These are phyloP conservation scores for Didymella sp. DNA, from an alignment of 2,329 filamentous ascomycete genomes.

Conservation along the genomic window DNA sequence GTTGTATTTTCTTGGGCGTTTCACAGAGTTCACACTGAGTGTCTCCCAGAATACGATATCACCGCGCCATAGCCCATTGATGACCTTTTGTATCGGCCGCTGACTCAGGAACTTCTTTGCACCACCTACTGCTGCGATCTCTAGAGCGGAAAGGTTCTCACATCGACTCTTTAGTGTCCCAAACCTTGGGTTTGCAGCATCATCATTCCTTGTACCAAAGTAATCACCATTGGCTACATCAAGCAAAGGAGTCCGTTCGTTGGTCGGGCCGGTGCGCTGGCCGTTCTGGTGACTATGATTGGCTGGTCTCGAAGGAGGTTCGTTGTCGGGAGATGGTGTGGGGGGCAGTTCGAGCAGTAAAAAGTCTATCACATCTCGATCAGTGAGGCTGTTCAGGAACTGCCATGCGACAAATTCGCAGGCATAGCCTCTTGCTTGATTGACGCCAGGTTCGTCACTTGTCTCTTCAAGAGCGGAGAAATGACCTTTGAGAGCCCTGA, in stretches of 20 bases:
- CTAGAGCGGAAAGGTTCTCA: slow-evolving; percentile 80
- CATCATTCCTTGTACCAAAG: slow-evolving; percentile 34
- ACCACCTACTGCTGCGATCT: slow-evolving; percentile 81
- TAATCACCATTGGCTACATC: slow-evolving; percentile 28
- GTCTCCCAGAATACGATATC: slow-evolving; percentile 88
- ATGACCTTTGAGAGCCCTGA: slow-evolving; percentile 76
- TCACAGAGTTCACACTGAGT: slow-evolving; percentile 74
- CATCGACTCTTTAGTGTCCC: slow-evolving; percentile 75
- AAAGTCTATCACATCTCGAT: slow-evolving; percentile 75
- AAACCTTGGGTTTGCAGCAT: slow-evolving; percentile 51
- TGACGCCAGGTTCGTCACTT: slow-evolving; percentile 67
- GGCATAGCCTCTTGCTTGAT: slow-evolving; percentile 72
- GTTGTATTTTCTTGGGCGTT: slow-evolving; percentile 80
- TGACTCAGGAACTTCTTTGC: slow-evolving; percentile 87
- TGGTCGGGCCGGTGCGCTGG: slow-evolving; percentile 8
- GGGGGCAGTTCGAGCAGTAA: slow-evolving; percentile 74
- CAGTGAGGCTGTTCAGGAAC: slow-evolving; percentile 73
- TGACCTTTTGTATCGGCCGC: slow-evolving; percentile 79
- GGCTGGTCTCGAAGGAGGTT: slow-evolving; percentile 18
- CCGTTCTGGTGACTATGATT: slow-evolving; percentile 24
- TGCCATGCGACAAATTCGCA: slow-evolving; percentile 85
- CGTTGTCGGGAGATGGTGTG: slow-evolving; percentile 22
- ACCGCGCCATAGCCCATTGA: slow-evolving; percentile 81
- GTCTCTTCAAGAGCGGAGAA: slow-evolving; percentile 67
- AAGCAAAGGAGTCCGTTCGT: slow-evolving; percentile 40